Base-by-base conservation (phyloP, 2,329 filamentous ascomycete genomes). In the Malbranchea cinnamomea region DNA sequence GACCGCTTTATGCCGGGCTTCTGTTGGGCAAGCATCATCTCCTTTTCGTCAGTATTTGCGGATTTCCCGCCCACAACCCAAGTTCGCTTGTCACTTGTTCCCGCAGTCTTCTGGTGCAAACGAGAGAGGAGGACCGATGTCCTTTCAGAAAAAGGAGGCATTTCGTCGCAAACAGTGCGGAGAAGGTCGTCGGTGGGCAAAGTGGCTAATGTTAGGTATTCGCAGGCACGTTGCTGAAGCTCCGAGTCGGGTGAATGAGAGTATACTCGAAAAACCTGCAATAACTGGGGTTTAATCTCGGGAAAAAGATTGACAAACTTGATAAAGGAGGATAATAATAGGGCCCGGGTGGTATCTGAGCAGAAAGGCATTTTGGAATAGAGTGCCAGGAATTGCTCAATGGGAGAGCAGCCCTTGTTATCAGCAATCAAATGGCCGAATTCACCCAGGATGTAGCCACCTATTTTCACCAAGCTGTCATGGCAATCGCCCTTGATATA, bases 231-330 rank as follows among this genome's bases (percentile, higher is more conserved):
- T 59, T 98, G 89, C 53, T 98, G 89, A 41, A 98, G 65, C 53
- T 98, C 89, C 0, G 89, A 82, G 52, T 98, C 89, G 16, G 95
- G 65, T 0, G 85, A 91, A 52, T 95, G 84, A 50, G 83, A 93
- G 57, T 94, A 95, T 17, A 84, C 67, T 37, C 79, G 71, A 60
- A 98, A 98, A 5, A 92, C 78, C 42, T 83, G 78, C 26, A 95
- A 60, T 3, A 98, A 71, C 52, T 94, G 87, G 6, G 85, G 82
- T 56, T 94, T 95, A 59, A 98, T 95, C 53, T 98, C 91, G 1
- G 89, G 89, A 53, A 98, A 98, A 30, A 98, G 60, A 54, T 98
- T 98, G 57, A 98, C 82, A 45, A 85, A 98, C 59, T 98, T 98
- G 66, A 95, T 67, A 50, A 94, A 98, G 31, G 78, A 91, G 0